phyloP scores from a whole-genome alignment of 495 filamentous ascomycete genomes.

The Tuber umbilicatum region DNA sequence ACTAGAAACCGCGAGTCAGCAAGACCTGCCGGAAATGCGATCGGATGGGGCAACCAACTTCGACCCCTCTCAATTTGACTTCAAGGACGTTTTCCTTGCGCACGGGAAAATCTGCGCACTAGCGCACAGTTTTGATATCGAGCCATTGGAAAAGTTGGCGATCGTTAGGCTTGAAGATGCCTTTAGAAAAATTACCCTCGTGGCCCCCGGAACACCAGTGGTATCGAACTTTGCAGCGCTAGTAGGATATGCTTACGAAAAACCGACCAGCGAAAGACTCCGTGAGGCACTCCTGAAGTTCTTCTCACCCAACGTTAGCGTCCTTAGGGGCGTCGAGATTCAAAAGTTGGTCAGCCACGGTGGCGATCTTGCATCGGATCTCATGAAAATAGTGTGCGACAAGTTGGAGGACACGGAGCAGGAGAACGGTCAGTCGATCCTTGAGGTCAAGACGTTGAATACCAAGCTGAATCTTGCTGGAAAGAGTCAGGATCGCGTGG shows the following conservation, averaged over 20 bases:
- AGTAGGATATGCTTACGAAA: constrained; percentile 19
- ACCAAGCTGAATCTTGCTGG: not conserved
- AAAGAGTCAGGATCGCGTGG: not conserved
- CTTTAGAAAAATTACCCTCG: constrained; percentile 18
- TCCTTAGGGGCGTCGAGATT: constrained; percentile 12
- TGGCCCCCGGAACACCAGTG: constrained; percentile 12
- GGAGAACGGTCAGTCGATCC: not conserved
- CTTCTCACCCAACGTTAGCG: constrained; percentile 15
- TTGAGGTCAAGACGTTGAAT: not conserved
- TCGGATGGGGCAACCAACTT: not conserved
- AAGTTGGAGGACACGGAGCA: not conserved
- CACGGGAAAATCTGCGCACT: constrained; percentile 17
- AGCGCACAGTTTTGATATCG: constrained; percentile 16
- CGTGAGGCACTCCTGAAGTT: constrained; percentile 22
- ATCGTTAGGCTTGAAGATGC: constrained; percentile 15
- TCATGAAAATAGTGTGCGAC: constrained; percentile 17
- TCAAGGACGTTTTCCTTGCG: constrained; percentile 23
- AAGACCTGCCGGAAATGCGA: not conserved
- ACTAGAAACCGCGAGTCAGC: not conserved
- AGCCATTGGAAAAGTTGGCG: constrained; percentile 12
- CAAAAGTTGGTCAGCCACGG: constrained; percentile 15
- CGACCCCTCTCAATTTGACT: constrained; percentile 16
- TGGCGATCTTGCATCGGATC: constrained; percentile 17
- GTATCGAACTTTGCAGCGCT: constrained; percentile 20
- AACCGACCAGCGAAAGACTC: constrained; percentile 10